Conservation (phyloP, 768 basidiomycete species). For the Mycena haematopus region DNA sequence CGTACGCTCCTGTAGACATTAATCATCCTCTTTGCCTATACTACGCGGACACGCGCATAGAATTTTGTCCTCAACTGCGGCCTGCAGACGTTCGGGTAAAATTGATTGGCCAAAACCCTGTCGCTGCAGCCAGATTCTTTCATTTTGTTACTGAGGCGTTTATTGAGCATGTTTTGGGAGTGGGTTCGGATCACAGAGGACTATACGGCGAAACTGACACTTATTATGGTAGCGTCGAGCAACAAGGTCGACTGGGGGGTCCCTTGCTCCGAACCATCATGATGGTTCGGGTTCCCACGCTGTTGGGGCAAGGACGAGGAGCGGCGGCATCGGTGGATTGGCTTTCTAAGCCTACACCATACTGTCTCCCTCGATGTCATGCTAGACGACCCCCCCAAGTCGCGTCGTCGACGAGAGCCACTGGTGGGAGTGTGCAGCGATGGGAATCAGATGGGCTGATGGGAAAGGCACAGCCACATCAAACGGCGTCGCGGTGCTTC, state of each 20-base stretch:
- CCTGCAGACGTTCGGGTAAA: not conserved
- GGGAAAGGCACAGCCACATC: no score
- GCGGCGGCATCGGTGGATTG: no score
- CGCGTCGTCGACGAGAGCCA: no score
- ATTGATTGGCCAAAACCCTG: not conserved
- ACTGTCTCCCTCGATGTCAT: no score
- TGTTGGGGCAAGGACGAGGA: no score
- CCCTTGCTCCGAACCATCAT: no score
- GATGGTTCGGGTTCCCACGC: no score
- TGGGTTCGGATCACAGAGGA: not conserved
- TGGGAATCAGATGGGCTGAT: no score
- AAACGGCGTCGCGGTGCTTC: no score
- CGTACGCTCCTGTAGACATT: not conserved
- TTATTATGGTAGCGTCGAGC: not conserved
- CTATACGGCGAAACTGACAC: not conserved
- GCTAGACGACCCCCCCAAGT: no score
- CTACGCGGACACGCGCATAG: not conserved
- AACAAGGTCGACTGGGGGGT: not conserved
- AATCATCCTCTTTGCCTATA: not conserved
- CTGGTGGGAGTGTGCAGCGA: no score
- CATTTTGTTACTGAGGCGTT: not conserved
- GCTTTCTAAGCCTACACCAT: no score
- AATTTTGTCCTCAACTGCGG: not conserved
- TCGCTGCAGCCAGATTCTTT: not conserved
- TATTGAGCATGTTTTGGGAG: not conserved